Base-by-base conservation (phyloP, 106 monocot species). In the Acorus calamus region DNA sequence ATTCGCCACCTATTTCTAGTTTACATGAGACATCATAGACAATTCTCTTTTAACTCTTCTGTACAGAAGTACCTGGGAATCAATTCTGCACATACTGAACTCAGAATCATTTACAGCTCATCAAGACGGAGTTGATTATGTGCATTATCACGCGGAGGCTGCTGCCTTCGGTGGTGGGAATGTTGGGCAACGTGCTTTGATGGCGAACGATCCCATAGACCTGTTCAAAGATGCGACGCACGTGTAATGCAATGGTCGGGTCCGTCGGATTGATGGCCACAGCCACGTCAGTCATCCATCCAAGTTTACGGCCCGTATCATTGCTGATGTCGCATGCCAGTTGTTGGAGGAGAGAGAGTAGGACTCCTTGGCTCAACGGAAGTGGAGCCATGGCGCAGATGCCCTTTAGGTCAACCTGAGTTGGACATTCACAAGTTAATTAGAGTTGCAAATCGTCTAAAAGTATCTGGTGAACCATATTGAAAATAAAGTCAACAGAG, bases 81-180 rank as follows among this genome's bases (percentile, higher is more conserved):
- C 28, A 28, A 28, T 28, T 28, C 28, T 28, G 28, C 28, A 28
- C 28, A 28, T 1, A 28, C 28, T 28, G 28, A 28, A 28, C 28
- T 28, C 4, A 14, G 4, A 6, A 47, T 66, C 54, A 75, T 46
- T 68, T 68, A 49, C 68, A 62, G 49, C 67, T 62, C 28, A 49
- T 56, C 60, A 75, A 54, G 41, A 75, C 74, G 3, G 74, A 75
- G 55, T 75, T 67, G 53, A 75, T 75, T 3, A 75, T 68, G 50
- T 75, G 74, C 41, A 75, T 51, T 62, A 75, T 56, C 50, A 75
- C 14, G 11, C 74, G 74, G 9, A 75, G 67, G 67, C 74, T 75
- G 61, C 55, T 68, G 9, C 68, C 7, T 68, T 75, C 74, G 9
- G 62, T 49, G 13, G 74, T 42, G 43, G 55, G 62, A 7, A 64